Percentiles rank a stretch among this genome's conserved stretches.
These are phyloP conservation scores for Rhodosorus marinus DNA, from an alignment of 23 red algal genomes.

Conservation along the genomic window DNA sequence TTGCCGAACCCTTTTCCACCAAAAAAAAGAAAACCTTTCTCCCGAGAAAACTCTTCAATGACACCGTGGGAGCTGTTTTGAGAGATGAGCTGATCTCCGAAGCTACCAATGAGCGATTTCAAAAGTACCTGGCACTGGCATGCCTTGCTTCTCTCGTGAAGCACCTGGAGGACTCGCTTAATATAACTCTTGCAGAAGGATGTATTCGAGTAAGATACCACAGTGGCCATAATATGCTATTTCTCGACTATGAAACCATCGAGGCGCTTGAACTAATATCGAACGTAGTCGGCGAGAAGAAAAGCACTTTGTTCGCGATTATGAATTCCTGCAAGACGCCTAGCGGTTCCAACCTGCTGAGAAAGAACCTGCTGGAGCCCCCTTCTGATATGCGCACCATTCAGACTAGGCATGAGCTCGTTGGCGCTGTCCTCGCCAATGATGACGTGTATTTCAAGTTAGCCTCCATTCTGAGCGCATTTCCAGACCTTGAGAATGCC, in stretches of 20 bases:
- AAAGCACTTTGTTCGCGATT: slow-evolving; percentile 14
- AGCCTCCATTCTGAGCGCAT: slow-evolving; percentile 13
- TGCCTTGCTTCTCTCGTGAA: too few relatives aligned
- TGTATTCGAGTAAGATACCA: too few relatives aligned
- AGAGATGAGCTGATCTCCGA: too few relatives aligned
- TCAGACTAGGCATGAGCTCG: slow-evolving; percentile 33
- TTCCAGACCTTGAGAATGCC: slow-evolving; percentile 64
- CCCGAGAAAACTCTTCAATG: too few relatives aligned
- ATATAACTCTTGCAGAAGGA: too few relatives aligned
- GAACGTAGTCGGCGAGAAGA: not conserved
- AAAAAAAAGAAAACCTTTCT: too few relatives aligned
- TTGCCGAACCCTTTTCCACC: too few relatives aligned
- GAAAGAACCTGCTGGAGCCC: slow-evolving; percentile 68
- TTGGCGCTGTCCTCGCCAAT: slow-evolving; percentile 37
- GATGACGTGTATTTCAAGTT: slow-evolving; percentile 37
- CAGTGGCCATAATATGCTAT: not conserved
- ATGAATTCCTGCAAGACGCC: slow-evolving; percentile 50
- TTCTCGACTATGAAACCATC: not conserved
- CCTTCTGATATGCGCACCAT: slow-evolving; percentile 37
- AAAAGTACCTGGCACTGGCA: too few relatives aligned
- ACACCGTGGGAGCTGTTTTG: too few relatives aligned
- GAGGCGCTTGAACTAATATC: not conserved
- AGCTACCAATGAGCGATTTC: too few relatives aligned
- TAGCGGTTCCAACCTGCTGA: slow-evolving; percentile 34
- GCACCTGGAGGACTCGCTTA: too few relatives aligned